Percentiles rank a stretch among this genome's conserved stretches.
These are phyloP conservation scores for Xylariaceae sp. DNA, from an alignment of 2,329 filamentous ascomycete genomes.

Conservation along the genomic window DNA sequence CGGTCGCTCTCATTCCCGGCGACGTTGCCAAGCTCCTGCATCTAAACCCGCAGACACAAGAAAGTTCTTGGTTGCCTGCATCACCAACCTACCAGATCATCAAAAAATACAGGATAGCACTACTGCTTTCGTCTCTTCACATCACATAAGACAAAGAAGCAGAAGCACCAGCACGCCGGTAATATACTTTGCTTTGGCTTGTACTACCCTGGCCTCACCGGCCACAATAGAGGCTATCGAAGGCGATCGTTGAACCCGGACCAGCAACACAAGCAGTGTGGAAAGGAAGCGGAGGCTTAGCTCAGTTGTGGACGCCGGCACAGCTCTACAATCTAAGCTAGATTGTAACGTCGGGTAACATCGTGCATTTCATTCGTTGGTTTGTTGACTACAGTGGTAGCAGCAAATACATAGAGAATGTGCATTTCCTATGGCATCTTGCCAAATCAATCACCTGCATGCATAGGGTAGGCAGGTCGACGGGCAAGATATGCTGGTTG, in stretches of 20 bases:
- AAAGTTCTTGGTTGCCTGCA: neutral
- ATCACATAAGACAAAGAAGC: conserved; percentile 1
- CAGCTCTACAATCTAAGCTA: neutral
- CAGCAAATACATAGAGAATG: neutral
- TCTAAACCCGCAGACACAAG: neutral
- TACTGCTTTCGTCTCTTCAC: neutral
- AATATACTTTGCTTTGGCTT: neutral
- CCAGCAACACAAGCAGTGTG: neutral
- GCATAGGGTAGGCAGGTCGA: neutral
- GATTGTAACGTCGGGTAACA: neutral
- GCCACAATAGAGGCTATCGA: conserved; percentile 6
- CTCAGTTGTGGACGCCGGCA: neutral
- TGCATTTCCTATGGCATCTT: neutral
- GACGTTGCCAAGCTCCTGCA: conserved; percentile 7
- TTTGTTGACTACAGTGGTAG: neutral
- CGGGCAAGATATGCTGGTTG: neutral
- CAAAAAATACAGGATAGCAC: neutral
- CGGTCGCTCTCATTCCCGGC: neutral
- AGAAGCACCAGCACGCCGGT: conserved; percentile 1
- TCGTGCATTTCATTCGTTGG: neutral
- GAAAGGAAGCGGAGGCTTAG: neutral
- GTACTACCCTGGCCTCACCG: neutral
- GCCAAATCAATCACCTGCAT: neutral
- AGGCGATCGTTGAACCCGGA: neutral
- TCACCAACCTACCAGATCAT: neutral